phyloP scores from a whole-genome alignment of 768 basidiomycete genomes.

The Omphalotus guepiniiformis region DNA sequence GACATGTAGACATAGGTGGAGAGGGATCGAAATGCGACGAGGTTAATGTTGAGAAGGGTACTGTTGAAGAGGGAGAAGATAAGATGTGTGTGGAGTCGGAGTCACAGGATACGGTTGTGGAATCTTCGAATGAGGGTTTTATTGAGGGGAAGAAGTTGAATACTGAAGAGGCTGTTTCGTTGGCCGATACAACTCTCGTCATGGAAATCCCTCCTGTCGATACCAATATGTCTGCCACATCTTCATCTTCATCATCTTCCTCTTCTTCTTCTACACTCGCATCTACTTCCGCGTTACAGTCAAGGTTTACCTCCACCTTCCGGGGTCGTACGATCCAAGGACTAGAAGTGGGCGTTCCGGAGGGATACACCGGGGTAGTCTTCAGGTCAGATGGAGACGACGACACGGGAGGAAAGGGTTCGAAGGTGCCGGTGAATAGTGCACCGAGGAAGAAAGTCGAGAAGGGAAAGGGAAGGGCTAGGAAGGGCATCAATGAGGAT shows the following conservation, averaged over 20 bases:
- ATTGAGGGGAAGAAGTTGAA: not conserved
- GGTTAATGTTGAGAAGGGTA: too few relatives aligned
- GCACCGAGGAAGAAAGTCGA: too few relatives aligned
- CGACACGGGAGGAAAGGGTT: conserved; percentile 14
- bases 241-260: too few relatives aligned
- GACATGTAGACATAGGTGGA: too few relatives aligned
- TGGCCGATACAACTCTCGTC: not conserved
- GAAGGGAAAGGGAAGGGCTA: conserved; percentile 12
- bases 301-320: conserved; percentile 65
- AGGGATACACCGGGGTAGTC: conserved; percentile 66
- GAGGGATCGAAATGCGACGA: too few relatives aligned
- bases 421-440: too few relatives aligned
- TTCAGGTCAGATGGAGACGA: conserved; percentile 34
- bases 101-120: not conserved
- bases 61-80: not conserved
- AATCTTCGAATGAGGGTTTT: not conserved
- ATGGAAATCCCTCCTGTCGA: not conserved
- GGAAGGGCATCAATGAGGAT: not conserved
- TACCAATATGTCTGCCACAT: too few relatives aligned
- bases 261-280: too few relatives aligned
- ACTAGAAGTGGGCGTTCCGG: conserved; percentile 53
- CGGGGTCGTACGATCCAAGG: conserved; percentile 75
- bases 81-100: too few relatives aligned
- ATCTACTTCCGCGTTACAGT: too few relatives aligned
- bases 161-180: too few relatives aligned